These are phyloP conservation scores for Colletotrichum sansevieriae DNA, from an alignment of 2,329 filamentous ascomycete species.

Conservation along the genomic window DNA sequence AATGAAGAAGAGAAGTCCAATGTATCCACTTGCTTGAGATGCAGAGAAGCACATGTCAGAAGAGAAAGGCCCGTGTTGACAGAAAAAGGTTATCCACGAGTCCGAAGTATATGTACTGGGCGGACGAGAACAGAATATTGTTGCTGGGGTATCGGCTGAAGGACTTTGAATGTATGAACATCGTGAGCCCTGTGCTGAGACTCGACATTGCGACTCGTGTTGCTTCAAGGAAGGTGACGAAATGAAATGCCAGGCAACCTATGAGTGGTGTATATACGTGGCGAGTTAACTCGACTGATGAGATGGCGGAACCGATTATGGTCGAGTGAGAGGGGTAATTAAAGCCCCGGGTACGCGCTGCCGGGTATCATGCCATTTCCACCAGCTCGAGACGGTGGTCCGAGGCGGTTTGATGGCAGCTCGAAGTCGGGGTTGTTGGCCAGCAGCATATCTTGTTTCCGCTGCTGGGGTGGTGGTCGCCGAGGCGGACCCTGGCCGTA, in stretches of 20 bases:
- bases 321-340: slow-evolving; percentile 42
- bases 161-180: slow-evolving; percentile 37
- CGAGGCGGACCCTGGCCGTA: slow-evolving; percentile 59
- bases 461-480: slow-evolving; percentile 56
- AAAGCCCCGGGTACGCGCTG: slow-evolving; percentile 63
- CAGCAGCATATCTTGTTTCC: slow-evolving; percentile 79
- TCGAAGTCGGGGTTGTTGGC: slow-evolving; percentile 89
- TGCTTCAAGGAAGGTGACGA: slow-evolving; percentile 36
- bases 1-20: slow-evolving; percentile 21
- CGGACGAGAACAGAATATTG: slow-evolving; percentile 34
- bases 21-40: slow-evolving; percentile 32
- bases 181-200: slow-evolving; percentile 37
- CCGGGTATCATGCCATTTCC: slow-evolving; percentile 64
- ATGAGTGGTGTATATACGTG: slow-evolving; percentile 35
- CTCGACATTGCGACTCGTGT: slow-evolving; percentile 37
- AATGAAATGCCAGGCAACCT: slow-evolving; percentile 37
- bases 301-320: slow-evolving; percentile 31
- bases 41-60: slow-evolving; percentile 33
- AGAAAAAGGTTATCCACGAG: slow-evolving; percentile 30
- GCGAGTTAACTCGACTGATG: slow-evolving; percentile 32
- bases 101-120: slow-evolving; percentile 38
- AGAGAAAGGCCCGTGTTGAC: slow-evolving; percentile 32
- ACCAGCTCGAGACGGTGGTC: slow-evolving; percentile 45
- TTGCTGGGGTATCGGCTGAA: slow-evolving; percentile 38
- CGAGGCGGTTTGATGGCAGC: slow-evolving; percentile 64